Evolutionary conservation across 306 rosid species (phyloP), one percentile per base, ranked within the genome.

Genomic region (Ormosia semicastrata): DNA sequence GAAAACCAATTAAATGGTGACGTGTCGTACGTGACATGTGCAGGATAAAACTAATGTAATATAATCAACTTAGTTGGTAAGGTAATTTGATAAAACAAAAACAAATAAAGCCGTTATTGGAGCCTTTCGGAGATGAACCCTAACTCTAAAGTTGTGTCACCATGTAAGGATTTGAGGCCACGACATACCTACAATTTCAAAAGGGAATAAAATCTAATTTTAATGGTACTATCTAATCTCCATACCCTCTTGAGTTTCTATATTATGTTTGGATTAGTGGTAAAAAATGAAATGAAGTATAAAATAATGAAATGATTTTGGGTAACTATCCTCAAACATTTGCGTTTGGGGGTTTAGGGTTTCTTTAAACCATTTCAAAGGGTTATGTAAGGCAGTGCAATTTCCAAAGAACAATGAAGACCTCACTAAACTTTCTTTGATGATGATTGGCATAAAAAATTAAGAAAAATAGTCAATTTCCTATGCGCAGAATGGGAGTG

Each of bases 381-480:
- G 89, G 92, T 87, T 92, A 90, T 90, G 89, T 92, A 74, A 60
- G 94, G 86, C 87, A 91, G 91, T 73, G 81, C 85, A 37, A 71
- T 73, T 64, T 53, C 68, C 76, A 71, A 82, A 11, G 24, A 59
- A 56, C 34, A 77, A 77, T 65, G 53, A 84, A 82, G 71, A 76
- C 84, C 78, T 72, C 57, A 43, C 67, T 79, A 73, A 83, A 86
- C 81, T 72, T 79, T 78, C 82, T 14, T 64, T 15, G 84, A 80
- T 77, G 49, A 39, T 30, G 54, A 30, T 8, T 3, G 56, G 15
- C 13, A 63, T 52, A n/a, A 29, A 63, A 73, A 44, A 71, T 24
- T 8, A 1, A 1, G 17, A 10, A 17, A 68, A 71, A 52, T 11
- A 2, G 57, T 82, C 71, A 5, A 44, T 46, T 53, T 72, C 70